Conservation (phyloP, 2,329 filamentous ascomycete species). For the Sarocladium oryzae region DNA sequence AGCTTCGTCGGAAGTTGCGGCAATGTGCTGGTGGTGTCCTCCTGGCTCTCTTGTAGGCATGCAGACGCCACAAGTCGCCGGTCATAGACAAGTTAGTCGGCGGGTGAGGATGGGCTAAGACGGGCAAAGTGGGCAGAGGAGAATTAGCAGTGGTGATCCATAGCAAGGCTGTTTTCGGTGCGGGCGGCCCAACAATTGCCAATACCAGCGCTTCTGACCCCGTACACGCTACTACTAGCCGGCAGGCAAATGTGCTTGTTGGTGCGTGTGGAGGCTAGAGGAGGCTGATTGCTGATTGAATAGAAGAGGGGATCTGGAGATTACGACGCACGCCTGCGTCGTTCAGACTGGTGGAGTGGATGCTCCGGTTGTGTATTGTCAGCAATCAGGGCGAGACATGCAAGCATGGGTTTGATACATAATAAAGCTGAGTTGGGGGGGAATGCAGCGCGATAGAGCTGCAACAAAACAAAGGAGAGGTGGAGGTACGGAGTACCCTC, state of each 20-base stretch:
- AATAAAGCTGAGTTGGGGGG: not conserved
- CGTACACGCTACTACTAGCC: not conserved
- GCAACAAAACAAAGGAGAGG: too few species aligned
- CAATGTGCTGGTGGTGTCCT: not conserved
- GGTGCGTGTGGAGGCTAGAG: constrained; percentile 2
- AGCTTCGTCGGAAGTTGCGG: constrained; percentile 5
- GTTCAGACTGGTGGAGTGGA: not conserved
- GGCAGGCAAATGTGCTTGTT: too few species aligned
- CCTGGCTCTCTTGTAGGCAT: not conserved
- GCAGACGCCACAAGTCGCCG: not conserved
- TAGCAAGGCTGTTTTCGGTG: constrained; percentile 3
- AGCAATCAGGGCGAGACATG: too few species aligned
- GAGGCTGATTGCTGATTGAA: not conserved
- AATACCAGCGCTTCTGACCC: not conserved
- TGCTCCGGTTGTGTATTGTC: too few species aligned
- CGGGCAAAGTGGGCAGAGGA: not conserved
- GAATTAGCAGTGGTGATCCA: not conserved
- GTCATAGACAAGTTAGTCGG: not conserved
- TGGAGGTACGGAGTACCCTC: too few species aligned
- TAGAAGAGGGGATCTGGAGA: not conserved
- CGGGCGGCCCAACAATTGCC: not conserved
- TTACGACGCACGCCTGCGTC: too few species aligned
- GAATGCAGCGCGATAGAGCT: not conserved
- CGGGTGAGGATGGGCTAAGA: not conserved
- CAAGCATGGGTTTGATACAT: too few species aligned